These are phyloP conservation scores for Colletotrichum musae DNA, from an alignment of 2,329 filamentous ascomycete genomes.

Conservation along the genomic window DNA sequence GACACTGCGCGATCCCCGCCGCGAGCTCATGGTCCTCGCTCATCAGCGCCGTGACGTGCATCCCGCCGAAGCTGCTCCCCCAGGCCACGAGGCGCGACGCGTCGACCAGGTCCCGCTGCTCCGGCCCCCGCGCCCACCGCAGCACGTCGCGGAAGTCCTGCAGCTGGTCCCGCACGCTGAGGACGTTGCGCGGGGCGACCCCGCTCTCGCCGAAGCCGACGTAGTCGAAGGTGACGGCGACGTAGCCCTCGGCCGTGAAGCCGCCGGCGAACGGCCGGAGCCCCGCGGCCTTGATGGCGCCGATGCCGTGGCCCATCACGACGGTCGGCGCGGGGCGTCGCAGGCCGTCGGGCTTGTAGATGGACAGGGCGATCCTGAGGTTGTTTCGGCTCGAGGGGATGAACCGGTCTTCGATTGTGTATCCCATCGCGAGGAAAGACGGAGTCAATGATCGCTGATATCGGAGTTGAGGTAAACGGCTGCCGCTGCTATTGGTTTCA, in stretches of 20 bases:
- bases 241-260: slow-evolving; percentile 29
- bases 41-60: slow-evolving; percentile 30
- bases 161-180: slow-evolving; percentile 24
- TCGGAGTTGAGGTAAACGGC: too few relatives aligned
- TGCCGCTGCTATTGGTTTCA: too few relatives aligned
- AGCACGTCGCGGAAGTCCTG: slow-evolving; percentile 36
- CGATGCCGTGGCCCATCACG: slow-evolving; percentile 35
- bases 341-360: slow-evolving; percentile 32
- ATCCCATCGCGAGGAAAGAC: too few relatives aligned
- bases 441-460: too few relatives aligned
- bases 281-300: slow-evolving; percentile 36
- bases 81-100: slow-evolving; percentile 28
- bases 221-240: slow-evolving; percentile 36
- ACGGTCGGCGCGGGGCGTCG: slow-evolving; percentile 7
- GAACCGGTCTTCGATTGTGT: slow-evolving; percentile 32
- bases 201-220: slow-evolving; percentile 35
- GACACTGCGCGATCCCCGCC: slow-evolving; percentile 34
- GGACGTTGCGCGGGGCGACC: slow-evolving; percentile 26
- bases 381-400: slow-evolving; percentile 24
- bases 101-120: slow-evolving; percentile 18
- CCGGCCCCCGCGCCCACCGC: slow-evolving; percentile 25
- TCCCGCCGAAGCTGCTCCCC: slow-evolving; percentile 37
- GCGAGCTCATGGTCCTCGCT: slow-evolving; percentile 25
- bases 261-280: slow-evolving; percentile 23
- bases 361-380: slow-evolving; percentile 25